Conservation (phyloP, 2,329 filamentous ascomycete genomes). For the Exserohilum turcica region DNA sequence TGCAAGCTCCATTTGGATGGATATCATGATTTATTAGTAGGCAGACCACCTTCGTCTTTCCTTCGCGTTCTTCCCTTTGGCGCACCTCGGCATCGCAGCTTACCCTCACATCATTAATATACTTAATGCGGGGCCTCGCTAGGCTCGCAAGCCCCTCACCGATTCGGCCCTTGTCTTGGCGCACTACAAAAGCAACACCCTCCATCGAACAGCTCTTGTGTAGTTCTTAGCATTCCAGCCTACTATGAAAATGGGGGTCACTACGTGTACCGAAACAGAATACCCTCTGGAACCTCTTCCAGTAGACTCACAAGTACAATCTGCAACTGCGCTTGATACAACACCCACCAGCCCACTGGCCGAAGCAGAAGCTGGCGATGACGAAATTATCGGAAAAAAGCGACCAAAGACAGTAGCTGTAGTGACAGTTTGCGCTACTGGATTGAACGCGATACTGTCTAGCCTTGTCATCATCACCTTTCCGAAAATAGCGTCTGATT, state of each 20-base stretch:
- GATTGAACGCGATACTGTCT: conserved; percentile 27
- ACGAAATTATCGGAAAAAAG: not conserved
- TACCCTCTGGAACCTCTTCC: not conserved
- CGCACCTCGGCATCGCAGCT: not conserved
- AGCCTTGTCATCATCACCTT: conserved; percentile 51
- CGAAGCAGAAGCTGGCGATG: not conserved
- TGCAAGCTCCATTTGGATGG: no score
- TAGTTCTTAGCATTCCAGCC: not conserved
- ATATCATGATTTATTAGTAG: not conserved
- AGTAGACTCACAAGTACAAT: not conserved
- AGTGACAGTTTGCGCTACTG: not conserved
- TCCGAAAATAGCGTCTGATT: conserved; percentile 49
- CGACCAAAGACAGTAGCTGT: not conserved
- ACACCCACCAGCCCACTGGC: not conserved
- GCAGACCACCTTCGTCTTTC: not conserved
- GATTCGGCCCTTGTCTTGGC: no score
- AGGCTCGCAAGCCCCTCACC: no score
- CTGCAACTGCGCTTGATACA: not conserved
- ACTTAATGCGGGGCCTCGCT: not conserved
- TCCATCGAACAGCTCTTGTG: not conserved
- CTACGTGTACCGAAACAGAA: not conserved
- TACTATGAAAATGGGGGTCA: not conserved
- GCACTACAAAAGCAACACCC: no score
- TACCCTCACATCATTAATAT: not conserved
- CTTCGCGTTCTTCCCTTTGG: not conserved